These are phyloP conservation scores for Leishmania major DNA, from an alignment of 208 protist genomes.

Conservation along the genomic window DNA sequence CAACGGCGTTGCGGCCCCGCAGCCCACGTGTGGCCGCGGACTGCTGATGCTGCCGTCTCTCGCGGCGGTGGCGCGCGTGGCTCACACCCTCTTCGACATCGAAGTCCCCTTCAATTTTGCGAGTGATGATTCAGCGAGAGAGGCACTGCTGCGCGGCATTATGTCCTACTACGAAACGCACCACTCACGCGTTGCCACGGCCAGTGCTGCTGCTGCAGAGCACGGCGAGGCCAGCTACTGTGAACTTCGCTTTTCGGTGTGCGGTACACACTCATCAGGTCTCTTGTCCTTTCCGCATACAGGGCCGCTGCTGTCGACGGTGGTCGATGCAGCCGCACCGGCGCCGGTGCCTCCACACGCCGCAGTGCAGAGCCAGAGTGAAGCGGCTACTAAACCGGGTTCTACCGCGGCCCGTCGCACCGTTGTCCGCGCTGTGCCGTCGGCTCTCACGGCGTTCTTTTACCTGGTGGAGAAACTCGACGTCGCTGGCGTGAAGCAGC, in stretches of 20 bases:
- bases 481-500: constrained; percentile 41
- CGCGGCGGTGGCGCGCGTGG: constrained; percentile 11
- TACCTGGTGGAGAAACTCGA: constrained; percentile 70
- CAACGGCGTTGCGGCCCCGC: not conserved
- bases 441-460: constrained; percentile 55
- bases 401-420: not conserved
- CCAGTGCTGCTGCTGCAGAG: not conserved
- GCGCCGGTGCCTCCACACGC: not conserved
- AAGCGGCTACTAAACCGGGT: not conserved
- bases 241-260: not conserved
- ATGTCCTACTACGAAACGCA: not conserved
- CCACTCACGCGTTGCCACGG: not conserved
- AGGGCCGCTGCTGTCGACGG: not conserved
- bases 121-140: not conserved
- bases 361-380: not conserved
- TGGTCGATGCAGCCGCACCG: not conserved
- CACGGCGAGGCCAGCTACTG: not conserved
- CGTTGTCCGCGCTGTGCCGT: constrained; percentile 26
- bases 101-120: not conserved
- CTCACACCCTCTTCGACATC: constrained; percentile 10
- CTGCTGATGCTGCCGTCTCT: constrained; percentile 17
- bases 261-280: not conserved
- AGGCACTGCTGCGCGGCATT: not conserved
- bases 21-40: constrained; percentile 15
- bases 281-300: constrained; percentile 8